phyloP scores from a whole-genome alignment of 345 rosid genomes.

The Populus pruinosa region DNA sequence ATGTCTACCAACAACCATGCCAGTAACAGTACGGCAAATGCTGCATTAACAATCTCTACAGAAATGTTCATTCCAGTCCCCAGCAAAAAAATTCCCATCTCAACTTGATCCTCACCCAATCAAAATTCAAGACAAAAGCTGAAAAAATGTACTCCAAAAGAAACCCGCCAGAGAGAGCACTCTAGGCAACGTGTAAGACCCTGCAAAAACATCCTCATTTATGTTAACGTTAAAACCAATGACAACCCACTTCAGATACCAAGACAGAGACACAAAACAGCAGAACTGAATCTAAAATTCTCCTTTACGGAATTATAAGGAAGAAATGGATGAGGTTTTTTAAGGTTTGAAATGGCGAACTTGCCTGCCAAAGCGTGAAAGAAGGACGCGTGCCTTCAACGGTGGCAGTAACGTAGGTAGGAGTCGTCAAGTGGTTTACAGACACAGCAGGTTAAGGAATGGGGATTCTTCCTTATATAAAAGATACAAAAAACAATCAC shows the following conservation, averaged over 20 bases:
- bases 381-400: neutral
- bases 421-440: neutral
- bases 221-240: neutral
- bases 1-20: conserved; percentile 26
- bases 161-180: neutral
- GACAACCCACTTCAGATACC: conserved; percentile 15
- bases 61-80: conserved; percentile 12
- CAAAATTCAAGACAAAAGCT: neutral
- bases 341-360: neutral
- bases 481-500: neutral
- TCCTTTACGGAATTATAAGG: neutral
- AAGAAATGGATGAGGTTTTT: neutral
- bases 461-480: neutral
- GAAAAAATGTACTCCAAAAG: neutral
- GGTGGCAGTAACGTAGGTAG: neutral
- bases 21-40: conserved; percentile 22
- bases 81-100: neutral
- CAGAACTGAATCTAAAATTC: neutral
- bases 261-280: neutral
- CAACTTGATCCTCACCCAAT: neutral
- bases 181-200: conserved; percentile 7
- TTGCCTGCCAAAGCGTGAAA: neutral
- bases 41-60: conserved; percentile 26
- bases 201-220: neutral
- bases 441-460: neutral